Evolutionary conservation across 768 basidiomycete species (phyloP).

Genomic region (Leccinum obscurum): DNA sequence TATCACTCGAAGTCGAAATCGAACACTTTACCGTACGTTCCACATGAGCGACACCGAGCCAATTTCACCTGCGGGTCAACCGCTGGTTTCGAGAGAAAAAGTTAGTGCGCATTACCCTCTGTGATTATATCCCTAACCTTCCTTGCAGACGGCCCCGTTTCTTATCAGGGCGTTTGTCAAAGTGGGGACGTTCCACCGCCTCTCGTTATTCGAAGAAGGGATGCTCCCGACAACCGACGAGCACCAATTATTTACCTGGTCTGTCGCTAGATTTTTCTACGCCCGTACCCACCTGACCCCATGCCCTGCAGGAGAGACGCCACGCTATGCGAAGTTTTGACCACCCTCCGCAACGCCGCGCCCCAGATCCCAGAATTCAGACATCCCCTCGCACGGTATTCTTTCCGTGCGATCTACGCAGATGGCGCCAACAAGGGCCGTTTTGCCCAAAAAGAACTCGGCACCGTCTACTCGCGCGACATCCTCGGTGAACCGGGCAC

Average conservation of each 20-base stretch:
- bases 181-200: conserved; percentile 74
- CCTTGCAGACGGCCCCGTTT: conserved; percentile 69
- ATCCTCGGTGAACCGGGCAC: conserved; percentile 79
- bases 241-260: conserved; percentile 84
- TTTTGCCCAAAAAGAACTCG: conserved; percentile 76
- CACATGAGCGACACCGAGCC: conserved; percentile 40
- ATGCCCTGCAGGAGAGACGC: conserved; percentile 67
- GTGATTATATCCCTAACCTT: background rate
- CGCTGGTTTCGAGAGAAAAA: conserved; percentile 59
- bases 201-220: conserved; percentile 75
- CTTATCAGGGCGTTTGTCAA: conserved; percentile 82
- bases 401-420: conserved; percentile 78
- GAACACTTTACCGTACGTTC: background rate
- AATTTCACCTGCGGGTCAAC: conserved; percentile 44
- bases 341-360: conserved; percentile 70
- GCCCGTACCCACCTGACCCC: background rate
- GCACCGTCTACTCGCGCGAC: conserved; percentile 80
- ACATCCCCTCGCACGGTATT: conserved; percentile 80
- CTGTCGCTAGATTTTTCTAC: conserved; percentile 15
- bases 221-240: conserved; percentile 77
- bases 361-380: conserved; percentile 71
- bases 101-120: conserved; percentile 24
- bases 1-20: background rate
- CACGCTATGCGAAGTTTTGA: conserved; percentile 75
- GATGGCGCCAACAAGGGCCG: conserved; percentile 71